Conservation (phyloP, 1,284 basidiomycete species). For the Athelia psychrophila region DNA sequence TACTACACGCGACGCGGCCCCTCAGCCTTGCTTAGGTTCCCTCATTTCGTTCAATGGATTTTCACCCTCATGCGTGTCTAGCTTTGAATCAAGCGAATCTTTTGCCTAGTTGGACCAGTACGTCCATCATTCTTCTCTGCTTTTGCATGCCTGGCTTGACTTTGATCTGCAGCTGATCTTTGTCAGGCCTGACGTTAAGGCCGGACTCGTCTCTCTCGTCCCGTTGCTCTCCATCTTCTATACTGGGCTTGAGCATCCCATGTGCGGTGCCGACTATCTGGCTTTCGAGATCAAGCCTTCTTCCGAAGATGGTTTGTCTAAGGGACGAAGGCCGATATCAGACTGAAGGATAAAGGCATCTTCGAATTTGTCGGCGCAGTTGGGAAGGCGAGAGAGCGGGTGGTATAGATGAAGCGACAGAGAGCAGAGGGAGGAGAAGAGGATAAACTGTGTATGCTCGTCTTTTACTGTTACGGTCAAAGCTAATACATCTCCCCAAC, state of each 20-base stretch:
- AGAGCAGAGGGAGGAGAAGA: slow-evolving; percentile 54
- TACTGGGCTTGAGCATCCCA: slow-evolving; percentile 72
- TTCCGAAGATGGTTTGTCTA: slow-evolving; percentile 56
- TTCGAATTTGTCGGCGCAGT: slow-evolving; percentile 69
- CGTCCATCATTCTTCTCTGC: too few relatives aligned
- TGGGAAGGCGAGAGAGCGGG: slow-evolving; percentile 72
- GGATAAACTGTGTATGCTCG: slow-evolving; percentile 55
- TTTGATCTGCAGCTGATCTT: slow-evolving; percentile 57
- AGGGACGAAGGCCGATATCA: slow-evolving; percentile 65
- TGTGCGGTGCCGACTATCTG: slow-evolving; percentile 67
- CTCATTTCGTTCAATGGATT: too few relatives aligned
- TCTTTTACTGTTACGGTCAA: slow-evolving; percentile 6
- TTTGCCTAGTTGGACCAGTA: too few relatives aligned
- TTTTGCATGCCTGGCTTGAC: slow-evolving; percentile 2
- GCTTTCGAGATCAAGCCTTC: slow-evolving; percentile 66
- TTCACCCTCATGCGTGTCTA: too few relatives aligned
- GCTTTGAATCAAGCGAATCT: too few relatives aligned
- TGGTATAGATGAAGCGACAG: slow-evolving; percentile 71
- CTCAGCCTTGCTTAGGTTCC: too few relatives aligned
- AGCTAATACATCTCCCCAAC: slow-evolving; percentile 20
- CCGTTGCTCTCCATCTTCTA: slow-evolving; percentile 63
- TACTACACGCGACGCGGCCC: too few relatives aligned
- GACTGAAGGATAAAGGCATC: slow-evolving; percentile 65
- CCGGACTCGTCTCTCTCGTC: slow-evolving; percentile 50
- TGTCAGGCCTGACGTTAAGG: slow-evolving; percentile 34